Conservation (phyloP, 768 basidiomycete species). For the Leucogyrophana mollusca region DNA sequence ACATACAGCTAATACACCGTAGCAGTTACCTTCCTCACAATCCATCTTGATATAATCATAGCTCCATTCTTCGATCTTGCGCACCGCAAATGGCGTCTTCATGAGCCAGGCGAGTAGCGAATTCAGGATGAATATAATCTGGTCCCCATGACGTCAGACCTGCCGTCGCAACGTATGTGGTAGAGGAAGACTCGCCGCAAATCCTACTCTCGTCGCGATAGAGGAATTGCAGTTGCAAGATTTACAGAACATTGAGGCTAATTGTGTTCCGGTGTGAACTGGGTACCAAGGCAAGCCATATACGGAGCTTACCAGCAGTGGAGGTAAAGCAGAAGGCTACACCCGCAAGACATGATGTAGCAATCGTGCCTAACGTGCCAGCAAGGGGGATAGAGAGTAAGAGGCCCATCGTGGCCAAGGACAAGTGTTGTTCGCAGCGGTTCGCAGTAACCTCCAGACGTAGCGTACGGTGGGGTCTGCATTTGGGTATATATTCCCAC, state of each 20-base stretch:
- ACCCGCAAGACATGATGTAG: constrained; percentile 79
- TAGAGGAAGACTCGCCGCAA: constrained; percentile 81
- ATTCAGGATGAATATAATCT: constrained; percentile 95
- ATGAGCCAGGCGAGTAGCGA: constrained; percentile 97
- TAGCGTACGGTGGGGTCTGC: too few species aligned
- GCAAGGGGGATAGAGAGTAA: constrained; percentile 72
- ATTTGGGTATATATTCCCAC: too few species aligned
- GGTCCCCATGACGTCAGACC: constrained; percentile 1
- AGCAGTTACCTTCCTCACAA: constrained; percentile 89
- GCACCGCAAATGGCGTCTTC: constrained; percentile 85
- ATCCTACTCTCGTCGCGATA: constrained; percentile 95
- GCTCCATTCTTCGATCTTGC: constrained; percentile 87
- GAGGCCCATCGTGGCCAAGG: constrained; percentile 56
- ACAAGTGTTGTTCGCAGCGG: too few species aligned
- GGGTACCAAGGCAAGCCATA: constrained; percentile 9
- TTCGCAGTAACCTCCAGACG: too few species aligned
- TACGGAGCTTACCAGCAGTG: constrained; percentile 62
- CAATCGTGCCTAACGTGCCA: constrained; percentile 68
- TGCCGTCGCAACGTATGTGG: too few species aligned
- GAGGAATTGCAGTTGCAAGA: constrained; percentile 99
- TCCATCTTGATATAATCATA: constrained; percentile 99
- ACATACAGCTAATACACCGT: constrained; percentile 91
- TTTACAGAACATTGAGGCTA: constrained; percentile 96
- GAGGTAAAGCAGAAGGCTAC: constrained; percentile 86
- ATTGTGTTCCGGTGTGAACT: constrained; percentile 3